Evolutionary conservation across 2,329 filamentous ascomycete genomes (phyloP).

Genomic region (Coniochaeta pulveracea): DNA sequence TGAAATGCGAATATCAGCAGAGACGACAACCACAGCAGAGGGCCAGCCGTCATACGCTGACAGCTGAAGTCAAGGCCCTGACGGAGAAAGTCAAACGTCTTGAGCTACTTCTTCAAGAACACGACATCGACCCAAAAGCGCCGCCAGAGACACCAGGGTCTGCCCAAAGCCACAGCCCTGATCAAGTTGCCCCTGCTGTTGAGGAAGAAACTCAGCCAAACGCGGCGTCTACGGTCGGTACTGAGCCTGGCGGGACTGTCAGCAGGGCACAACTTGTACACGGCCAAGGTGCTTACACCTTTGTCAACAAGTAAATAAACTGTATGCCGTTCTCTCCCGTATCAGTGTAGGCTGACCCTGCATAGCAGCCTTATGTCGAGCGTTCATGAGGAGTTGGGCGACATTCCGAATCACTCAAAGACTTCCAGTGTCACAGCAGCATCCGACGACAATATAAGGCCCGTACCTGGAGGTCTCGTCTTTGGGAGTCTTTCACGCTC

Average conservation of each 20-base stretch:
- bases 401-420: conserved; percentile 13
- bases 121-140: conserved; percentile 12
- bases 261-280: conserved; percentile 10
- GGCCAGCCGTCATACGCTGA: conserved; percentile 9
- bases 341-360: conserved; percentile 4
- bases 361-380: conserved; percentile 9
- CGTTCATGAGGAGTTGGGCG: conserved; percentile 11
- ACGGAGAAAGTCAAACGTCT: conserved; percentile 13
- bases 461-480: not conserved
- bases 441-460: not conserved
- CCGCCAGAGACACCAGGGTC: conserved; percentile 4
- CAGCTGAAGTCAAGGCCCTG: conserved; percentile 7
- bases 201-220: not conserved
- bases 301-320: conserved; percentile 11
- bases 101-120: conserved; percentile 13
- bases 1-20: conserved; percentile 14
- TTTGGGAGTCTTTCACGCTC: not conserved
- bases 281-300: conserved; percentile 6
- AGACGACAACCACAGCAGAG: conserved; percentile 10
- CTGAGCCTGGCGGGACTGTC: conserved; percentile 3
- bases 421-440: not conserved
- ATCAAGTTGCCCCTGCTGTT: not conserved
- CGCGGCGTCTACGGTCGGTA: not conserved
- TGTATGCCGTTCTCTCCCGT: not conserved
- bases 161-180: not conserved